Conservation (phyloP, 352 stramenopile genomes). For the Albugo laibachii region DNA sequence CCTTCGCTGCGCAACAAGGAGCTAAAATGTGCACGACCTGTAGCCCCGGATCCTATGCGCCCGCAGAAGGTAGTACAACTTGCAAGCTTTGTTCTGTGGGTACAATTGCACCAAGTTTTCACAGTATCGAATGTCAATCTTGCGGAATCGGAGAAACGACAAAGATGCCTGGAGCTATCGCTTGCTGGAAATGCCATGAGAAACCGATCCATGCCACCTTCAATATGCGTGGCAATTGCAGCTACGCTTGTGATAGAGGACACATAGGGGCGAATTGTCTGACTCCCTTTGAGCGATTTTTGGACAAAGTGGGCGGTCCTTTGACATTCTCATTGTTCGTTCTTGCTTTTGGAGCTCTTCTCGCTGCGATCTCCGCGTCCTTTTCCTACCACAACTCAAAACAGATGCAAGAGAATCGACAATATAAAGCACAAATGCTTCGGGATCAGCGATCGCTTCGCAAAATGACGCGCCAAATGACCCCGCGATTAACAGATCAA, state of each 20-base stretch:
- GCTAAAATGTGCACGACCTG: constrained; percentile 38
- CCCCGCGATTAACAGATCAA: constrained; percentile 52
- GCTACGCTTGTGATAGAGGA: constrained; percentile 63
- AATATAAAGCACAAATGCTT: constrained; percentile 54
- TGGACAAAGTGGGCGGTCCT: constrained; percentile 57
- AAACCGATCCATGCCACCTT: constrained; percentile 56
- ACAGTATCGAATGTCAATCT: constrained; percentile 33
- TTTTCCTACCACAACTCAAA: constrained; percentile 34
- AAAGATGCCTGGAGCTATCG: constrained; percentile 16
- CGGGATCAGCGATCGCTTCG: constrained; percentile 51
- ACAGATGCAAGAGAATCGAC: constrained; percentile 23
- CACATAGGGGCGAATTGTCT: constrained; percentile 58
- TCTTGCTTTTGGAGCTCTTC: constrained; percentile 19
- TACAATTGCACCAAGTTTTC: constrained; percentile 24
- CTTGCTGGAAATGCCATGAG: constrained; percentile 24
- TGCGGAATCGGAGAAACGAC: constrained; percentile 67
- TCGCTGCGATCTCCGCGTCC: constrained; percentile 50
- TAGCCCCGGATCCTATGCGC: constrained; percentile 27
- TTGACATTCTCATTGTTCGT: constrained; percentile 58
- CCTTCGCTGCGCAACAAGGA: constrained; percentile 21
- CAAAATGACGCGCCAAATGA: constrained; percentile 49
- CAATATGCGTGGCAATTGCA: constrained; percentile 60
- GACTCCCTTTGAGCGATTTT: constrained; percentile 62
- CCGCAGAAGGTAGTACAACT: constrained; percentile 14
- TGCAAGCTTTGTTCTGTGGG: constrained; percentile 41